Conservation (phyloP, 331 rosid genomes). For the Acacia concinna region DNA sequence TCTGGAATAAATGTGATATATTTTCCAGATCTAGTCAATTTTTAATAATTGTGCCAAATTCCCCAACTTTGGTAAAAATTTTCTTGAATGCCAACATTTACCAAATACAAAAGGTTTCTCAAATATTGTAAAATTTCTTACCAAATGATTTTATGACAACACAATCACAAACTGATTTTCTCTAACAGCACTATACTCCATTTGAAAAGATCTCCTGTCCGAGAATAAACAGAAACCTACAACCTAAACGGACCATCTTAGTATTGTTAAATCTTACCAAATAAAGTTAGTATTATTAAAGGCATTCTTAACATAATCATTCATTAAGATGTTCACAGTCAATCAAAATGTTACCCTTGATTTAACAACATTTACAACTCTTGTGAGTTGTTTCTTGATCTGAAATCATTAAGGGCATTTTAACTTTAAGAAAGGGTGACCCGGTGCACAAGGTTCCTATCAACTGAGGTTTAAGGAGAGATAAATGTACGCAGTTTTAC, state of each 20-base stretch:
- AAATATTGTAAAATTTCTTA: background rate
- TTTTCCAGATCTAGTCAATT: background rate
- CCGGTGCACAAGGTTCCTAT: no score
- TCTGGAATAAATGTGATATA: background rate
- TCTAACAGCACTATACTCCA: background rate
- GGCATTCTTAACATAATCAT: background rate
- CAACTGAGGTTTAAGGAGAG: no score
- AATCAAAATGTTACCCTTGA: background rate
- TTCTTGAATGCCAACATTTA: background rate
- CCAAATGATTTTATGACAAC: background rate
- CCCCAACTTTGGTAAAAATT: background rate
- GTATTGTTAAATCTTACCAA: no score
- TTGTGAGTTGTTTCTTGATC: background rate
- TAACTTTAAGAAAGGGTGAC: background rate
- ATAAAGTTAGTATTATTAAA: background rate
- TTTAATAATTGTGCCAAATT: background rate
- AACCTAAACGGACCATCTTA: background rate
- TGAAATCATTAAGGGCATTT: background rate
- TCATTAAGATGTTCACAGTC: background rate
- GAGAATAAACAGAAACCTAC: background rate
- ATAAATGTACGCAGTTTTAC: no score
- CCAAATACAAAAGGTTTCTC: background rate
- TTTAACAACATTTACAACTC: background rate
- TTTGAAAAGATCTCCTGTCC: background rate
- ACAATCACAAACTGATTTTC: background rate